These are phyloP conservation scores for Cladosporium austrohemisphaericum DNA, from an alignment of 2,329 filamentous ascomycete genomes.

Conservation along the genomic window DNA sequence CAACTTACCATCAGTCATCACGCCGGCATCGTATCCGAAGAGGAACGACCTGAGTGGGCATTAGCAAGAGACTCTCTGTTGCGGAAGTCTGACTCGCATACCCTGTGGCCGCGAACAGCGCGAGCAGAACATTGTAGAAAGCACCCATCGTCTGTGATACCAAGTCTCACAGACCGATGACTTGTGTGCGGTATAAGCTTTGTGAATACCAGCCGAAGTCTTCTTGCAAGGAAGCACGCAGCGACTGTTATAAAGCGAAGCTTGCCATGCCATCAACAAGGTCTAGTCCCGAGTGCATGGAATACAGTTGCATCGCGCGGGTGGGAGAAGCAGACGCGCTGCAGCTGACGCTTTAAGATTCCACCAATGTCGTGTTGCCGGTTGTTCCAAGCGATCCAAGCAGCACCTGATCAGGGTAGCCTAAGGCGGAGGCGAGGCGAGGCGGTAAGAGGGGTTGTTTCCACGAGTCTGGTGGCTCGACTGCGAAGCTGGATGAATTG, in stretches of 20 bases:
- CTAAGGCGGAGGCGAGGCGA: constrained; percentile 3
- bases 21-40: constrained; percentile 48
- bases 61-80: constrained; percentile 16
- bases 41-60: constrained; percentile 33
- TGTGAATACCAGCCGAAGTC: not conserved
- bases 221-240: not conserved
- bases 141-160: constrained; percentile 8
- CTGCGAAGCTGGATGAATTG: not conserved
- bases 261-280: not conserved
- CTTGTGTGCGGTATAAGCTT: not conserved
- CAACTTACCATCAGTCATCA: constrained; percentile 41
- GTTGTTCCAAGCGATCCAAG: constrained; percentile 10
- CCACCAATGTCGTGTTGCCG: constrained; percentile 11
- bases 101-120: constrained; percentile 29
- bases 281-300: not conserved
- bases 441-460: constrained; percentile 4
- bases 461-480: constrained; percentile 7
- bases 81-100: constrained; percentile 8
- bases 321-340: not conserved
- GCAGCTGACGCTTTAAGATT: constrained; percentile 2
- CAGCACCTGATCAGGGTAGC: constrained; percentile 7
- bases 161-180: not conserved
- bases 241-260: not conserved
- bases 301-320: constrained; percentile 6
- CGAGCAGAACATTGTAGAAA: constrained; percentile 28